A percentile compares a stretch with the other conserved stretches of the same genome.
Evolutionary conservation across 148 eudicot genomes (phyloP).

Genomic region (Arctostaphylos glauca): DNA sequence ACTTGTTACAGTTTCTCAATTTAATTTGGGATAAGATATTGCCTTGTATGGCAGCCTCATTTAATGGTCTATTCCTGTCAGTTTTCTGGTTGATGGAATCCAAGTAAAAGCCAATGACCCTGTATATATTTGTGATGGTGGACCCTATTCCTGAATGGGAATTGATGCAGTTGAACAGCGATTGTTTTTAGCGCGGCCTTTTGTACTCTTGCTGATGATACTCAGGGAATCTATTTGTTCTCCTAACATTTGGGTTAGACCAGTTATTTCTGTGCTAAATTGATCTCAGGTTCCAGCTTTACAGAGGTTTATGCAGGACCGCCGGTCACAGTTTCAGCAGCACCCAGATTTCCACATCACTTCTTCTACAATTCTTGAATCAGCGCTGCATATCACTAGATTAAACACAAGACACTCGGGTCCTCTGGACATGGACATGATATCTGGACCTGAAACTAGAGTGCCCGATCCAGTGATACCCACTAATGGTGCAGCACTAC

Average conservation of each 20-base stretch:
- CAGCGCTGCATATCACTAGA: constrained; percentile 89
- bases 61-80: not conserved
- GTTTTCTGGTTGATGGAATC: not conserved
- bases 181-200: not conserved
- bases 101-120: not conserved
- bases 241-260: too few relatives aligned
- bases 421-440: constrained; percentile 30
- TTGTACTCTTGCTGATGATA: not conserved
- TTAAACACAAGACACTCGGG: constrained; percentile 63
- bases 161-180: not conserved
- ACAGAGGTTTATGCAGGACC: constrained; percentile 84
- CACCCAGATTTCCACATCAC: constrained; percentile 94
- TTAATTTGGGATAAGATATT: not conserved
- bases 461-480: constrained; percentile 35
- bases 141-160: not conserved
- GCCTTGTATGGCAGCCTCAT: not conserved
- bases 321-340: constrained; percentile 82
- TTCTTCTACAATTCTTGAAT: constrained; percentile 86
- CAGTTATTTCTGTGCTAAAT: too few relatives aligned
- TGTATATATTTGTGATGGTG: not conserved
- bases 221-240: not conserved
- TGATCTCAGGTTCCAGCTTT: constrained; percentile 81
- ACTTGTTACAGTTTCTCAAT: not conserved
- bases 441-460: constrained; percentile 44
- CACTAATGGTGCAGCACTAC: constrained; percentile 32